Evolutionary conservation across 306 rosid species (phyloP).

Genomic region (Corylus avellana): DNA sequence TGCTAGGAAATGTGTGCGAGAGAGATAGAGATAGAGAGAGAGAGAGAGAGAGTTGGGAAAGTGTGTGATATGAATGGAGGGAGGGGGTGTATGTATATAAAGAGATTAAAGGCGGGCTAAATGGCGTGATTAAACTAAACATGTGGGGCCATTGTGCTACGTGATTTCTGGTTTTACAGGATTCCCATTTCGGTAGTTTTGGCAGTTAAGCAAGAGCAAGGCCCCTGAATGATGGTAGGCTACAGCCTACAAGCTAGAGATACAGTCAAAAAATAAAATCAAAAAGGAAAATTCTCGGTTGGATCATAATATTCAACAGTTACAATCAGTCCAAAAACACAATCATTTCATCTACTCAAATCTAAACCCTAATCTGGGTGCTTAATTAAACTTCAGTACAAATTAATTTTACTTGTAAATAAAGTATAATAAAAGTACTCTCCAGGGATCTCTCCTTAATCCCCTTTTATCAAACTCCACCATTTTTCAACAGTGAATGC

Average conservation of each 20-base stretch:
- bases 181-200: constrained; percentile 55
- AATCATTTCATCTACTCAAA: background rate
- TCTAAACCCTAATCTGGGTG: too few species aligned
- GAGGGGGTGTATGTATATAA: constrained; percentile 49
- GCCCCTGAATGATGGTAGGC: constrained; percentile 44
- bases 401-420: too few species aligned
- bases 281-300: background rate
- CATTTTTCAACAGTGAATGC: too few species aligned
- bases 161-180: constrained; percentile 83
- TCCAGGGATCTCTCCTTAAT: too few species aligned
- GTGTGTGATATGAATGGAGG: constrained; percentile 23
- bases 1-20: background rate
- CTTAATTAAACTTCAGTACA: too few species aligned
- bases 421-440: too few species aligned
- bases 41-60: background rate
- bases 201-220: constrained; percentile 64
- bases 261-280: background rate
- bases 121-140: constrained; percentile 71
- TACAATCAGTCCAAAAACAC: background rate
- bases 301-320: background rate
- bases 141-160: constrained; percentile 56
- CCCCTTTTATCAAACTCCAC: too few species aligned
- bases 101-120: constrained; percentile 49
- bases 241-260: background rate
- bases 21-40: too few species aligned